phyloP scores from a whole-genome alignment of 805 yeast species.

The Sugiyamaella lignohabitans region DNA sequence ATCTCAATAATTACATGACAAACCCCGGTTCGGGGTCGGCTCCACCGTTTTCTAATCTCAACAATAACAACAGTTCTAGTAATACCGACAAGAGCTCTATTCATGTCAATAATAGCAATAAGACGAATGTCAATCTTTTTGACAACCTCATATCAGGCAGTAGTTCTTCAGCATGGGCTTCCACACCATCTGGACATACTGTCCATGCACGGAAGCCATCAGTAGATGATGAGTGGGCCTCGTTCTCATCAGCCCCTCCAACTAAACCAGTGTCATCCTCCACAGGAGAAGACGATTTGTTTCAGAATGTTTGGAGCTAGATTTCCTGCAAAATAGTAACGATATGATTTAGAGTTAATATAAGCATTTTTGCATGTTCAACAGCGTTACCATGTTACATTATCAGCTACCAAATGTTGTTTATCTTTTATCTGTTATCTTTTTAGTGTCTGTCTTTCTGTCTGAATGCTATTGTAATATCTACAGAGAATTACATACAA shows the following conservation, averaged over 20 bases:
- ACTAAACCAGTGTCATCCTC: conserved; percentile 9
- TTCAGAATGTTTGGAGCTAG: conserved; percentile 35
- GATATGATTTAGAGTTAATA: no score
- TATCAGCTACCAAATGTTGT: no score
- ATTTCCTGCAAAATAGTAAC: not conserved
- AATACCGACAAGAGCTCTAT: no score
- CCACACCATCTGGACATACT: conserved; percentile 11
- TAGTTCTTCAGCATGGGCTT: conserved; percentile 15
- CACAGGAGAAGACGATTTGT: conserved; percentile 30
- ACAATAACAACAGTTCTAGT: not conserved
- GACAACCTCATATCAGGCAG: conserved; percentile 6
- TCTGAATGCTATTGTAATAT: no score
- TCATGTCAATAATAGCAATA: no score
- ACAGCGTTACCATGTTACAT: no score
- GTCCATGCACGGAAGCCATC: conserved; percentile 1
- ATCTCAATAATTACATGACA: no score
- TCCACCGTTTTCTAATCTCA: conserved; percentile 4
- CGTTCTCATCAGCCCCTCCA: conserved; percentile 21
- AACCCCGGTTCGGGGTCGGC: not conserved
- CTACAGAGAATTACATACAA: no score
- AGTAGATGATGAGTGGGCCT: conserved; percentile 19
- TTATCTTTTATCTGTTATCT: no score
- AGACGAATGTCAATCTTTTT: no score
- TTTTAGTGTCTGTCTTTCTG: no score
- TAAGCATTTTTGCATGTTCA: no score